These are phyloP conservation scores for Venustampulla echinocandica DNA, from an alignment of 495 filamentous ascomycete species.

Conservation along the genomic window DNA sequence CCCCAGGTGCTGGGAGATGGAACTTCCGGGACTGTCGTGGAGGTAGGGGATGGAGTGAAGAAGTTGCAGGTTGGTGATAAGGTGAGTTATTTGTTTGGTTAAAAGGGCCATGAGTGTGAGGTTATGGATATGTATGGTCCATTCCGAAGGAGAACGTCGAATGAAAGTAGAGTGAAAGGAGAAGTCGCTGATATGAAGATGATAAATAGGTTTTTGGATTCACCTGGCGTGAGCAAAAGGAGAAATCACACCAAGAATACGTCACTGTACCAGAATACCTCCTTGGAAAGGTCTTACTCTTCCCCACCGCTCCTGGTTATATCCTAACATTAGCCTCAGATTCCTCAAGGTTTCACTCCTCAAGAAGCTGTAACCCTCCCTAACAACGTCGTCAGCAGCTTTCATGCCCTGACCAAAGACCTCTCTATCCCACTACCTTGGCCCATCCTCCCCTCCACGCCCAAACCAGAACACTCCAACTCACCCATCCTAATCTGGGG, in stretches of 20 bases:
- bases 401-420: constrained; percentile 36
- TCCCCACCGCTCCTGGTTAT: not conserved
- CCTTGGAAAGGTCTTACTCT: constrained; percentile 28
- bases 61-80: constrained; percentile 31
- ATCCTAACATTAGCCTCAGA: too few species aligned
- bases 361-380: constrained; percentile 41
- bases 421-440: constrained; percentile 38
- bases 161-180: too few species aligned
- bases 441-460: constrained; percentile 31
- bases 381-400: constrained; percentile 44
- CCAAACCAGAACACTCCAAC: constrained; percentile 23
- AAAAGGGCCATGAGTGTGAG: not conserved
- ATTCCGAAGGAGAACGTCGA: too few species aligned
- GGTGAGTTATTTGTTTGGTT: not conserved
- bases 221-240: constrained; percentile 26
- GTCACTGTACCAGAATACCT: constrained; percentile 23
- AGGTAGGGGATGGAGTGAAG: constrained; percentile 32
- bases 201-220: constrained; percentile 38
- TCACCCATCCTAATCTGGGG: constrained; percentile 44
- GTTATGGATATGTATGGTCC: not conserved
- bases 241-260: constrained; percentile 40
- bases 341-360: constrained; percentile 21
- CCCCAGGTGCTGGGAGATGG: constrained; percentile 32
- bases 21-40: constrained; percentile 36
- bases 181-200: not conserved